Base-by-base conservation (phyloP, 352 stramenopile species). In the Phytophthora hybrid region DNA sequence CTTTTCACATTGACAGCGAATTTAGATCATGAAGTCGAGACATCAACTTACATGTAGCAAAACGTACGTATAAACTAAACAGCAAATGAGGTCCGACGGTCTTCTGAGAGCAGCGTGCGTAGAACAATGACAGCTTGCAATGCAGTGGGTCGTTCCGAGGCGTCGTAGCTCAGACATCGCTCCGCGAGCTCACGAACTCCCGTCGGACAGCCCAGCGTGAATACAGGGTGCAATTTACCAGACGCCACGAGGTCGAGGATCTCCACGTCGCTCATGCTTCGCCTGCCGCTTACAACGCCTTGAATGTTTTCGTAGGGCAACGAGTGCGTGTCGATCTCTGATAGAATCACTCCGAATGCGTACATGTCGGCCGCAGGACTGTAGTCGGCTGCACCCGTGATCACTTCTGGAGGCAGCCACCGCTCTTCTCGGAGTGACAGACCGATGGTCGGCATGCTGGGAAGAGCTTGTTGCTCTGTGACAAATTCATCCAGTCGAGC, bases 401-500 rank as follows among this genome's bases (percentile, higher is more conserved):
- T 74, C 26, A 90, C 76, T 60, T 90, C 83, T 0, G 81, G 79
- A 8, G 83, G 63, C 5, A 88, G 58, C 79, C 81, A 90, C 23
- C 78, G 63, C 37, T 76, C 67, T 18, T 66, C 66, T 55, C 71
- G 65, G 46, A 61, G 53, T 1, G 67, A 66, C 14, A 73, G 6
- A 13, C 32, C 56, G 39, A 73, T 57, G 23, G 67, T 76, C 21
- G 67, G 66, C 67, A 67, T 84, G 49, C 59, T 73, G 4, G 64
- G 72, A 32, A 61, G 66, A 1, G 74, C 63, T 16, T 74, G 66
- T 4, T 66, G 54, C 39, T 76, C 62, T 14, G 76, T 51, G 0
- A 83, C 78, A 63, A 89, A 89, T 57, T 87, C 73, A 54, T 78
- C 77, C 3, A 92, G 78, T 37, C 81, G 87, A 52, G 79, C 76